These are phyloP conservation scores for Colletotrichum magnum DNA, from an alignment of 2,329 filamentous ascomycete genomes.

Conservation along the genomic window DNA sequence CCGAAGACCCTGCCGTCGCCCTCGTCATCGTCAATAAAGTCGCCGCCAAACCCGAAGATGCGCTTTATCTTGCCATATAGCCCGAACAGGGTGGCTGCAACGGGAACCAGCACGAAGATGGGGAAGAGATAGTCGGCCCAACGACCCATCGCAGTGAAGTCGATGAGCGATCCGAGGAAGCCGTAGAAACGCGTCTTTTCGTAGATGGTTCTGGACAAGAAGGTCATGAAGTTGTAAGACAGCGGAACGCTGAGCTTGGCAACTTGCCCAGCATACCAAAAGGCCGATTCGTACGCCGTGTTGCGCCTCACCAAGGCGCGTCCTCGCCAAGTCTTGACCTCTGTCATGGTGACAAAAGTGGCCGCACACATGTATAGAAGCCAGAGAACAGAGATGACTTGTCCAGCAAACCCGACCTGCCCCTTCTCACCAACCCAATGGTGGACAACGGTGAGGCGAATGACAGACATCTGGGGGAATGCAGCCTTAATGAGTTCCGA, in stretches of 20 bases:
- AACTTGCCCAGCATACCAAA: conserved; percentile 95
- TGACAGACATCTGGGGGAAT: conserved; percentile 80
- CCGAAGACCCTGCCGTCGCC: conserved; percentile 77
- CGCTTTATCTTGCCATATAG: conserved; percentile 87
- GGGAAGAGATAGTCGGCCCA: conserved; percentile 94
- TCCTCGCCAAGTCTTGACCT: conserved; percentile 98
- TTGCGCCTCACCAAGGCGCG: conserved; percentile 90
- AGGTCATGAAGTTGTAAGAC: conserved; percentile 96
- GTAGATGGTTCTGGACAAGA: conserved; percentile 81
- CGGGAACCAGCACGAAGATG: conserved; percentile 87
- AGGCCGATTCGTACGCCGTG: conserved; percentile 92
- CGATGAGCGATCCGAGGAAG: conserved; percentile 87
- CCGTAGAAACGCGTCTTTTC: conserved; percentile 85
- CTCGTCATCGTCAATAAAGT: conserved; percentile 82
- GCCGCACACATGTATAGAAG: conserved; percentile 96
- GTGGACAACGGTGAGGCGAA: conserved; percentile 78
- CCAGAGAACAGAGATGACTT: conserved; percentile 88
- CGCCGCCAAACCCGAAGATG: conserved; percentile 81
- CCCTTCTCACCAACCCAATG: conserved; percentile 80
- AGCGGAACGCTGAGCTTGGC: conserved; percentile 93
- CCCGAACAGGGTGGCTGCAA: conserved; percentile 88
- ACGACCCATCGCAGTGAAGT: conserved; percentile 84
- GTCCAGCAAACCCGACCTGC: conserved; percentile 87
- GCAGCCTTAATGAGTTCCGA: conserved; percentile 92
- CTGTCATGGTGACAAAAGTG: conserved; percentile 87